phyloP scores from a whole-genome alignment of 2,329 filamentous ascomycete genomes.

The Penicillium rolfsii region DNA sequence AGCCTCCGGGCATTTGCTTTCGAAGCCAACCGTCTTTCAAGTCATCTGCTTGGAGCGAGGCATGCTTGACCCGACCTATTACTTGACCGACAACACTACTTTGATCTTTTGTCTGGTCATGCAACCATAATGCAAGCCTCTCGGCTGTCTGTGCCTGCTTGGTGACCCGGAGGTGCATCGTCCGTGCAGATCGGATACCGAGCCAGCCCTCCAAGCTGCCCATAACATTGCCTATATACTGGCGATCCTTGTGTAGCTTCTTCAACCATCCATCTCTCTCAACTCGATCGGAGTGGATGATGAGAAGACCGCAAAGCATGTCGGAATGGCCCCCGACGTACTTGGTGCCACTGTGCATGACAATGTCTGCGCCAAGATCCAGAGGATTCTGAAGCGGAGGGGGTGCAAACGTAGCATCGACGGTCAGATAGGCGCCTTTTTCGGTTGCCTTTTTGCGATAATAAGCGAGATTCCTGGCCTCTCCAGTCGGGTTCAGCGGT shows the following conservation, averaged over 20 bases:
- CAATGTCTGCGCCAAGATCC: constrained; percentile 73
- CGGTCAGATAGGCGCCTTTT: constrained; percentile 71
- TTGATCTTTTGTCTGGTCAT: constrained; percentile 49
- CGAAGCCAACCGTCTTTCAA: constrained; percentile 65
- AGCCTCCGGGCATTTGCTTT: constrained; percentile 88
- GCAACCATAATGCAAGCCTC: constrained; percentile 71
- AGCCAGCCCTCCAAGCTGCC: constrained; percentile 89
- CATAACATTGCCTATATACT: constrained; percentile 77
- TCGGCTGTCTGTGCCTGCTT: constrained; percentile 72
- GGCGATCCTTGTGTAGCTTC: constrained; percentile 66
- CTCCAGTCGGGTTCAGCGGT: constrained; percentile 84
- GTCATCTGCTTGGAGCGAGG: constrained; percentile 70
- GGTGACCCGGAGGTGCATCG: constrained; percentile 76
- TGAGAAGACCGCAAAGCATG: constrained; percentile 82
- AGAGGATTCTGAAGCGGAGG: constrained; percentile 90
- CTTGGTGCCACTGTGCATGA: constrained; percentile 95
- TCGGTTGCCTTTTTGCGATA: constrained; percentile 72
- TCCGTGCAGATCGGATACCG: constrained; percentile 79
- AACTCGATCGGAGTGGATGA: constrained; percentile 50
- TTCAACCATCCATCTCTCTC: constrained; percentile 58
- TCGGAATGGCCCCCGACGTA: constrained; percentile 94
- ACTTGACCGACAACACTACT: constrained; percentile 53
- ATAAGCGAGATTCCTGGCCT: constrained; percentile 69
- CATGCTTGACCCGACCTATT: constrained; percentile 71
- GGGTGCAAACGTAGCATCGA: constrained; percentile 89